phyloP scores from a whole-genome alignment of 768 basidiomycete genomes.

The Pleurotus tuoliensis region DNA sequence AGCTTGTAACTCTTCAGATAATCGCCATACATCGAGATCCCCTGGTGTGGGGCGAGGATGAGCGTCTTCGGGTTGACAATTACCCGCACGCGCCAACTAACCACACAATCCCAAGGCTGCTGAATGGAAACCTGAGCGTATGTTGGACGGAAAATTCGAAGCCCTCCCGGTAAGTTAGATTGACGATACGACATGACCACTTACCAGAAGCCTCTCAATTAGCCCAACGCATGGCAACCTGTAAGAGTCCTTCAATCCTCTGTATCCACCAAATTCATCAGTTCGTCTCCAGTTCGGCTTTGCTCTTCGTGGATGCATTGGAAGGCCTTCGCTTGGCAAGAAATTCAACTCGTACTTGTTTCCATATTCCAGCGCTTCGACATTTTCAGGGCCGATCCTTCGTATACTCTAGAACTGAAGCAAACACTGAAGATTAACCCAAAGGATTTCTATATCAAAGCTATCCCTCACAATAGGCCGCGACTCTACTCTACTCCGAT shows the following conservation, averaged over 20 bases:
- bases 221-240: conserved; percentile 43
- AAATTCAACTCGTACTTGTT: conserved; percentile 37
- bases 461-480: conserved; percentile 26
- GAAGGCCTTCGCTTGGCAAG: conserved; percentile 46
- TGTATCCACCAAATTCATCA: conserved; percentile 20
- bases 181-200: too few relatives aligned
- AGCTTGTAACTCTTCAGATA: conserved; percentile 22
- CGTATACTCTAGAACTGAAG: conserved; percentile 40
- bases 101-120: conserved; percentile 26
- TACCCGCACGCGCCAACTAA: not conserved
- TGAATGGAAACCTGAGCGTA: conserved; percentile 43
- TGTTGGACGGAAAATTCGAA: conserved; percentile 48
- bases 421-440: conserved; percentile 47
- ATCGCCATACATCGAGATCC: conserved; percentile 34
- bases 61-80: conserved; percentile 16
- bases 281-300: conserved; percentile 15
- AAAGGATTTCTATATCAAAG: conserved; percentile 34
- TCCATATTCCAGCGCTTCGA: conserved; percentile 44
- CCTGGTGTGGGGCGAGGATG: conserved; percentile 47
- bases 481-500: conserved; percentile 13
- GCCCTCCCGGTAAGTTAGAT: conserved; percentile 28
- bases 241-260: conserved; percentile 17
- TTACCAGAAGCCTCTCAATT: not conserved
- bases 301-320: conserved; percentile 24
- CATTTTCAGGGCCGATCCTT: conserved; percentile 35